These are phyloP conservation scores for Pseudopithomyces chartarum DNA, from an alignment of 2,329 filamentous ascomycete species.

Conservation along the genomic window DNA sequence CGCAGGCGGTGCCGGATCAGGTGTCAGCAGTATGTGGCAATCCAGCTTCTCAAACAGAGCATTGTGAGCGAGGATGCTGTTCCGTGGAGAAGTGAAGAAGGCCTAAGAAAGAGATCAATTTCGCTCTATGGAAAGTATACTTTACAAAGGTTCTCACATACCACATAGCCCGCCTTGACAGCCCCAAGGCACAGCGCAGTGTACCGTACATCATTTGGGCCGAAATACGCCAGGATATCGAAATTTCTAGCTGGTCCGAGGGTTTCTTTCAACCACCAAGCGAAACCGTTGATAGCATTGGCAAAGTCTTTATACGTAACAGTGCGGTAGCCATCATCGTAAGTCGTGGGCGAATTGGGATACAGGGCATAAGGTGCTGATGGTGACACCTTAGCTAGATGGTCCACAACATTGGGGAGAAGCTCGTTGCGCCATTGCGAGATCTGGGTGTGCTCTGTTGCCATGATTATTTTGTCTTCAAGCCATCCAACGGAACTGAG, in stretches of 20 bases:
- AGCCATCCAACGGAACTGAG: background rate
- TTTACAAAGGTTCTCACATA: constrained; percentile 1
- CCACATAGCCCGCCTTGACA: constrained; percentile 28
- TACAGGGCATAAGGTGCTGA: constrained; percentile 6
- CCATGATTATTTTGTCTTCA: constrained; percentile 1
- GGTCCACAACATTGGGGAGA: constrained; percentile 12
- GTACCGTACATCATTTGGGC: constrained; percentile 26
- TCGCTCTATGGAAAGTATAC: too few species aligned
- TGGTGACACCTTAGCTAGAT: constrained; percentile 11
- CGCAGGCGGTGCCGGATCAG: constrained; percentile 4
- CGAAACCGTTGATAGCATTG: constrained; percentile 39
- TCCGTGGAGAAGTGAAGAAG: constrained; percentile 22
- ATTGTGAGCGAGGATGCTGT: constrained; percentile 15
- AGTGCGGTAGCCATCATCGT: constrained; percentile 29
- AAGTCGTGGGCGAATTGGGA: constrained; percentile 5
- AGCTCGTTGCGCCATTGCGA: constrained; percentile 13
- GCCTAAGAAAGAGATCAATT: constrained; percentile 5
- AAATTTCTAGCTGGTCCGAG: constrained; percentile 31
- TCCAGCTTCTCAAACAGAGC: constrained; percentile 13
- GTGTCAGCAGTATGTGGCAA: constrained; percentile 11
- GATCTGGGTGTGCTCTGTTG: constrained; percentile 6
- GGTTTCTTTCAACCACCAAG: constrained; percentile 38
- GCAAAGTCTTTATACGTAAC: constrained; percentile 32
- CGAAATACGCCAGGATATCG: constrained; percentile 27
- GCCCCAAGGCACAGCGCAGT: constrained; percentile 20